Conservation (phyloP, 2,329 filamentous ascomycete genomes). For the Colletotrichum salicis region DNA sequence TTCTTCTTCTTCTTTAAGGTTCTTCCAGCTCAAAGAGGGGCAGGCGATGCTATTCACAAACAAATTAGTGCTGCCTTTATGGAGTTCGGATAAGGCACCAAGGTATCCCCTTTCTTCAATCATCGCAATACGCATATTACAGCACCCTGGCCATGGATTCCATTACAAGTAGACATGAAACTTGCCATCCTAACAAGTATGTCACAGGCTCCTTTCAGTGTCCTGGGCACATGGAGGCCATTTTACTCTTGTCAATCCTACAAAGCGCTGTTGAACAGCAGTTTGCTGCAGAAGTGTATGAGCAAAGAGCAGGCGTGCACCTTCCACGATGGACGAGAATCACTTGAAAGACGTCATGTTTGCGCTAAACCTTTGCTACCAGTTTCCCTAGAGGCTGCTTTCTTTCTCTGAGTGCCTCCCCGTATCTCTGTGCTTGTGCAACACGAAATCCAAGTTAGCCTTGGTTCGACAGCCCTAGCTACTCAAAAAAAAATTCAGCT, state of each 20-base stretch:
- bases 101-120: neutral
- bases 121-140: neutral
- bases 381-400: neutral
- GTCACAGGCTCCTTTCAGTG: neutral
- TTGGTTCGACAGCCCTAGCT: neutral
- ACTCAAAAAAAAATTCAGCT: neutral
- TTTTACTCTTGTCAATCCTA: too few species aligned
- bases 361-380: neutral
- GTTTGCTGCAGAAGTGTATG: neutral
- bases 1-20: neutral
- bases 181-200: neutral
- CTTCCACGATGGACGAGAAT: neutral
- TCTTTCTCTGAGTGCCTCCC: neutral
- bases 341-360: neutral
- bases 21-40: neutral
- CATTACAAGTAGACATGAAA: neutral
- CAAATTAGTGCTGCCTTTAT: neutral
- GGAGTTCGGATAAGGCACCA: neutral
- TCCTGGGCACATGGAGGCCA: neutral
- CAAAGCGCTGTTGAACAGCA: neutral
- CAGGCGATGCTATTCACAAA: neutral
- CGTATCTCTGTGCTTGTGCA: neutral
- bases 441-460: neutral
- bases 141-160: neutral
- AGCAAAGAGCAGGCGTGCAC: neutral